Conservation (phyloP, 345 rosid genomes). For the Gossypium thurberi region DNA sequence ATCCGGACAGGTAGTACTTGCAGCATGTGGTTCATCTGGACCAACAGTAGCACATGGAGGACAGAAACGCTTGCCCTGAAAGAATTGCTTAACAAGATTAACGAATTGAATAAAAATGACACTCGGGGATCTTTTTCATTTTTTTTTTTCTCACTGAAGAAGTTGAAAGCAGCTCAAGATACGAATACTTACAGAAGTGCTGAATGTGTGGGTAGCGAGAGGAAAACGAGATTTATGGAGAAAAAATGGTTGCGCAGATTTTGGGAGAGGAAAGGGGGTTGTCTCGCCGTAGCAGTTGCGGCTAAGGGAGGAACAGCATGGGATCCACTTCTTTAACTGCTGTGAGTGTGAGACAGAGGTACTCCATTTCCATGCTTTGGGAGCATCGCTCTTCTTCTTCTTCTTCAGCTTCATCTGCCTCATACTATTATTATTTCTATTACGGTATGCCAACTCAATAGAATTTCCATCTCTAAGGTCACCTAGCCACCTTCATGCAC, state of each 20-base stretch:
- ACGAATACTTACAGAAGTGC: conserved; percentile 37
- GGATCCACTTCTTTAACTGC: conserved; percentile 24
- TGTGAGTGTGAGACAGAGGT: conserved; percentile 26
- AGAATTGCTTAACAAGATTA: conserved; percentile 4
- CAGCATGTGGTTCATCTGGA: conserved; percentile 97
- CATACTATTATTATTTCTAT: not conserved
- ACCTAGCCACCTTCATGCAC: conserved; percentile 34
- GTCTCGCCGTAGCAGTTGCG: conserved; percentile 31
- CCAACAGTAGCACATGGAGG: conserved; percentile 71
- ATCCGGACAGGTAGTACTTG: conserved; percentile 81
- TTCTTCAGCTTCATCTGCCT: not conserved
- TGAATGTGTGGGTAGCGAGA: conserved; percentile 32
- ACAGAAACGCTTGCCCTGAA: conserved; percentile 42
- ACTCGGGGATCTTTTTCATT: not conserved
- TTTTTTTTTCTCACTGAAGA: not conserved
- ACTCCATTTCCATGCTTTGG: conserved; percentile 29
- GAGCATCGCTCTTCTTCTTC: conserved; percentile 30
- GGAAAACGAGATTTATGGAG: conserved; percentile 49
- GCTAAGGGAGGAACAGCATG: conserved; percentile 35
- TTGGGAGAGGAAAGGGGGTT: conserved; percentile 26
- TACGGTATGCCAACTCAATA: conserved; percentile 11
- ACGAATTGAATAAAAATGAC: conserved; percentile 1
- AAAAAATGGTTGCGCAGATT: conserved; percentile 41
- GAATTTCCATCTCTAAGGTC: conserved; percentile 22
- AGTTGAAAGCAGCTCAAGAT: not conserved